Percentiles rank a stretch among this genome's conserved stretches.
These are phyloP conservation scores for Rutstroemia sydowiana DNA, from an alignment of 2,329 filamentous ascomycete species.

Conservation along the genomic window DNA sequence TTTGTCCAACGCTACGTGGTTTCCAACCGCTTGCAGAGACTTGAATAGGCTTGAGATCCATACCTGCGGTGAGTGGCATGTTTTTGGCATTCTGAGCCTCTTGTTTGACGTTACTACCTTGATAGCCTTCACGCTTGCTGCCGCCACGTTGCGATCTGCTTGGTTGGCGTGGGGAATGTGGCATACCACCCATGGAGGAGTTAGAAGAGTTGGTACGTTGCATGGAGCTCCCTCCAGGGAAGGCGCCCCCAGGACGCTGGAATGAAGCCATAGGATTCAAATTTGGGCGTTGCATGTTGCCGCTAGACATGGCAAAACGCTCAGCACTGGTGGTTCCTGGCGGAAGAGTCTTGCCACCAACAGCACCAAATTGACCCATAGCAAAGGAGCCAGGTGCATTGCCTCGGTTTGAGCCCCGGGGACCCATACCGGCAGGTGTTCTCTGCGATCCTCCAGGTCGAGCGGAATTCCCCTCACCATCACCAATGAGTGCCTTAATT, in stretches of 20 bases:
- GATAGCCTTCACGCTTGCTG: constrained; percentile 51
- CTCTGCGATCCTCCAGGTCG: constrained; percentile 48
- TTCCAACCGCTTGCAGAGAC: constrained; percentile 80
- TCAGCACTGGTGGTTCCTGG: constrained; percentile 71
- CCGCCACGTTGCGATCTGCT: constrained; percentile 55
- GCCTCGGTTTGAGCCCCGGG: constrained; percentile 41
- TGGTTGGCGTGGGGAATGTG: constrained; percentile 61
- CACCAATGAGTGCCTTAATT: constrained; percentile 80
- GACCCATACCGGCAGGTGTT: constrained; percentile 44
- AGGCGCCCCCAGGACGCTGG: constrained; percentile 52
- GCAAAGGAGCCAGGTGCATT: constrained; percentile 43
- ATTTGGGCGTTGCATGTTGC: constrained; percentile 42
- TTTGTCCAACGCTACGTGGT: constrained; percentile 60
- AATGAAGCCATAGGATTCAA: constrained; percentile 53
- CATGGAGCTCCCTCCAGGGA: constrained; percentile 56
- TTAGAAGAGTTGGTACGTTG: constrained; percentile 50
- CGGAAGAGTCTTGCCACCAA: constrained; percentile 54
- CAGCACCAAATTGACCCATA: constrained; percentile 65
- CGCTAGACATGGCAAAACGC: constrained; percentile 61
- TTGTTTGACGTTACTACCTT: constrained; percentile 38
- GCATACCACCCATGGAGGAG: constrained; percentile 49
- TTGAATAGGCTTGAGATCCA: constrained; percentile 73
- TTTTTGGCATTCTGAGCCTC: constrained; percentile 70
- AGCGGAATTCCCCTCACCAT: constrained; percentile 56
- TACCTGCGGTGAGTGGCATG: constrained; percentile 84